Evolutionary conservation across 75 land plant genomes (phyloP).

Genomic region (Azolla pinnata): DNA sequence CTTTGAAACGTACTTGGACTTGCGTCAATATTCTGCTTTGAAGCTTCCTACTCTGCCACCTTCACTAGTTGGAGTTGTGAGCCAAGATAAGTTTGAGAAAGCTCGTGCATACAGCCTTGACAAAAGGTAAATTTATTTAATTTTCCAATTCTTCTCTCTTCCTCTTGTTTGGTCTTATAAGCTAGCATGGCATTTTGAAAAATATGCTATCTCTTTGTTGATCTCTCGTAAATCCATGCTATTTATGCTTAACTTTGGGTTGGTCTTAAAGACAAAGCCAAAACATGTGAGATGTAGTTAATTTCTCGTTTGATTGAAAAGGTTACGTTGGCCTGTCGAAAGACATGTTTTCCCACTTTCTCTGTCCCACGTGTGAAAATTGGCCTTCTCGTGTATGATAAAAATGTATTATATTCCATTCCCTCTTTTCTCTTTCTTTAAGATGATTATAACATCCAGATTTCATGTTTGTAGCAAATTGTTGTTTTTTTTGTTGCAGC

Average conservation of each 20-base stretch:
- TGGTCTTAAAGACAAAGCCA: too few relatives aligned
- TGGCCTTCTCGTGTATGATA: background rate
- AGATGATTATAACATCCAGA: background rate
- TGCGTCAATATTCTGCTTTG: slow-evolving; percentile 79
- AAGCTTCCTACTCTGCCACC: slow-evolving; percentile 72
- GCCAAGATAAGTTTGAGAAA: slow-evolving; percentile 89
- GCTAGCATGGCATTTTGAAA: too few relatives aligned
- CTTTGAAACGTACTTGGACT: slow-evolving; percentile 83
- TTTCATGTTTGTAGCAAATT: background rate
- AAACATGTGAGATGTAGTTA: too few relatives aligned
- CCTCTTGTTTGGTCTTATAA: background rate
- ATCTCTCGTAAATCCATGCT: too few relatives aligned
- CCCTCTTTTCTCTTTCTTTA: background rate
- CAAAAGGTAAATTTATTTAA: slow-evolving; percentile 46
- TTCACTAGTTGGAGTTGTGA: slow-evolving; percentile 68
- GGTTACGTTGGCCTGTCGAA: too few relatives aligned
- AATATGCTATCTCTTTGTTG: too few relatives aligned
- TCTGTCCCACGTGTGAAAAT: too few relatives aligned
- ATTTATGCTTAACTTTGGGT: too few relatives aligned
- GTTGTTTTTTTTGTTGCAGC: slow-evolving; percentile 30
- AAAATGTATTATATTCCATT: background rate
- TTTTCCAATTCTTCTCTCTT: background rate
- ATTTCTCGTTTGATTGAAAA: too few relatives aligned
- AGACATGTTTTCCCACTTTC: too few relatives aligned
- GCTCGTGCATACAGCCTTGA: slow-evolving; percentile 92